Base-by-base conservation (phyloP, 2,329 filamentous ascomycete species). In the Furcasterigmium sp. region DNA sequence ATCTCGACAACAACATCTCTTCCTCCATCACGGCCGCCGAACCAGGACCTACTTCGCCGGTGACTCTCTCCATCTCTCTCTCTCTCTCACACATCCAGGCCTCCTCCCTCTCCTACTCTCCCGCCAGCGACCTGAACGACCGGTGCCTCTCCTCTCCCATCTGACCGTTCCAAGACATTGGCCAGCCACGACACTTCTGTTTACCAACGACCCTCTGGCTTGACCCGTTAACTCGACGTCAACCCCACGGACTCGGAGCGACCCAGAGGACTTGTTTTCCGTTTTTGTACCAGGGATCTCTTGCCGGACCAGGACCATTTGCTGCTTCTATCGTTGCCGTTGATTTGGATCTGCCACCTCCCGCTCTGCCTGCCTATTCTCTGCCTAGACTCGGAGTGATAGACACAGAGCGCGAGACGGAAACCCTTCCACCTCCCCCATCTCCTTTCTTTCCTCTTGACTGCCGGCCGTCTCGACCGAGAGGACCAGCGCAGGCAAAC, bases 161-260 rank as follows among this genome's bases (percentile, higher is more conserved):
- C n/a, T n/a, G n/a, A n/a, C n/a, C n/a, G n/a, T n/a, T n/a, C n/a
- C n/a, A n/a, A n/a, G n/a, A n/a, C n/a, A n/a, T n/a, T n/a, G n/a
- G n/a, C n/a, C n/a, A n/a, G n/a, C n/a, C n/a, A n/a, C n/a, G n/a
- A n/a, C n/a, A n/a, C n/a, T n/a, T n/a, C n/a, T n/a, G n/a, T n/a
- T n/a, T n/a, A n/a, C n/a, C n/a, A n/a, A n/a, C n/a, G n/a, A n/a
- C n/a, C n/a, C n/a, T n/a, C n/a, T n/a, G n/a, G n/a, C 46, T 69
- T 69, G 69, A 73, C 64, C 69, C 67, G 67, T 74, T 73, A 60
- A 70, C 61, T 74, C 70, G 72, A 71, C 62, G 62, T 64, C 72
- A 62, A 55, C 36, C 61, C 57, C 51, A 52, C 53, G 46, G 42
- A 47, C 23, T 26, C 11, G 23, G 23, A 26, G 23, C 23, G 11